phyloP scores from a whole-genome alignment of 73 alveolate species.

The Diophrys appendiculata region DNA sequence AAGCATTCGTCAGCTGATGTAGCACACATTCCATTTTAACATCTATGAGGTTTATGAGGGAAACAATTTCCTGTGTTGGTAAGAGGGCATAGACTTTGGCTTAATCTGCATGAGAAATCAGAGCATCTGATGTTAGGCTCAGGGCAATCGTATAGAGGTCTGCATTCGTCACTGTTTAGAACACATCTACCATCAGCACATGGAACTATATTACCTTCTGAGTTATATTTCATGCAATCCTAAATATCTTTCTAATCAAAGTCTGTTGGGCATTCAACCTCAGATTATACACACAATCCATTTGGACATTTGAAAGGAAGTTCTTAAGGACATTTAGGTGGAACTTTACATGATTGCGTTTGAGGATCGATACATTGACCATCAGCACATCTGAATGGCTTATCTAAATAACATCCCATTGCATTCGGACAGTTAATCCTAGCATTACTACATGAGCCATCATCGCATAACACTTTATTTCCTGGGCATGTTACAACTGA shows the following conservation, averaged over 20 bases:
- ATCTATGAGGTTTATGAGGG: conserved; percentile 43
- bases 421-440: conserved; percentile 51
- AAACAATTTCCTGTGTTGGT: conserved; percentile 56
- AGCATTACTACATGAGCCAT: conserved; percentile 61
- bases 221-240: not conserved
- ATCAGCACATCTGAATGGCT: conserved; percentile 67
- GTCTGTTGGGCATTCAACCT: not conserved
- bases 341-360: conserved; percentile 34
- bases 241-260: not conserved
- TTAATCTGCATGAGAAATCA: conserved; percentile 73
- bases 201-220: conserved; percentile 27
- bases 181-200: conserved; percentile 83
- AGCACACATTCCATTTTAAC: conserved; percentile 79
- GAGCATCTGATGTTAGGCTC: conserved; percentile 52
- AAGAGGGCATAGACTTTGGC: conserved; percentile 55
- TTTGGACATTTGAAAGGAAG: conserved; percentile 67
- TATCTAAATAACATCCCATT: conserved; percentile 58
- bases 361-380: conserved; percentile 65
- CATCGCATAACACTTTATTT: conserved; percentile 36
- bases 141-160: conserved; percentile 63
- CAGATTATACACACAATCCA: conserved; percentile 52
- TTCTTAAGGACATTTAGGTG: conserved; percentile 42
- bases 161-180: conserved; percentile 64
- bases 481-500: conserved; percentile 31
- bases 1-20: conserved; percentile 16